Conservation (phyloP, 2,329 filamentous ascomycete genomes). For the Aspergillus melleus region DNA sequence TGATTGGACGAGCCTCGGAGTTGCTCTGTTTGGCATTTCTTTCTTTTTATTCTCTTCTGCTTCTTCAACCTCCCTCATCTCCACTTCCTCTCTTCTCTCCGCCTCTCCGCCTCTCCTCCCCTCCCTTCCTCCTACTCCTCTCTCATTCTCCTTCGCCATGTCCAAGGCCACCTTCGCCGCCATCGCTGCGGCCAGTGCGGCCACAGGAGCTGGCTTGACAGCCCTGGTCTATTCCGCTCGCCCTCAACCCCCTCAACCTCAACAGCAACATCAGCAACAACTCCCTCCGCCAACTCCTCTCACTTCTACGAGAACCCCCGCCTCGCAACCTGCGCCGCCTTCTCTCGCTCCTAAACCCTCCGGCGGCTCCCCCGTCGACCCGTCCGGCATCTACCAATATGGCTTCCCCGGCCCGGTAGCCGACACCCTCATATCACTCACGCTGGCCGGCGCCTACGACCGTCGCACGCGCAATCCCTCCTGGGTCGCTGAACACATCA, state of each 20-base stretch:
- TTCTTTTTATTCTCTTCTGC: conserved; percentile 2
- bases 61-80: not conserved
- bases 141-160: conserved; percentile 53
- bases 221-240: conserved; percentile 63
- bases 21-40: not conserved
- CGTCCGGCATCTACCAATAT: conserved; percentile 76
- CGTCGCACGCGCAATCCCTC: conserved; percentile 85
- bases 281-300: conserved; percentile 32
- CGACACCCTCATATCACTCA: conserved; percentile 74
- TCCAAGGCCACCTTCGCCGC: conserved; percentile 75
- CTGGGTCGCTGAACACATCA: conserved; percentile 98
- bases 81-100: conserved; percentile 1
- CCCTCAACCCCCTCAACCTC: conserved; percentile 26
- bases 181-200: conserved; percentile 73
- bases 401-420: conserved; percentile 89
- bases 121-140: not conserved
- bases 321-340: conserved; percentile 34
- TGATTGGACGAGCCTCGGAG: not conserved
- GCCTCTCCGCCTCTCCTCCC: not conserved
- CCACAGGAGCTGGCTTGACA: conserved; percentile 73
- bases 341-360: conserved; percentile 28
- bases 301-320: conserved; percentile 37
- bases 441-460: conserved; percentile 85
- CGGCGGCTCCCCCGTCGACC: conserved; percentile 60
- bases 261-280: conserved; percentile 17